Evolutionary conservation across 139 green algal species (phyloP).

Genomic region (Helicosporidium sp.): DNA sequence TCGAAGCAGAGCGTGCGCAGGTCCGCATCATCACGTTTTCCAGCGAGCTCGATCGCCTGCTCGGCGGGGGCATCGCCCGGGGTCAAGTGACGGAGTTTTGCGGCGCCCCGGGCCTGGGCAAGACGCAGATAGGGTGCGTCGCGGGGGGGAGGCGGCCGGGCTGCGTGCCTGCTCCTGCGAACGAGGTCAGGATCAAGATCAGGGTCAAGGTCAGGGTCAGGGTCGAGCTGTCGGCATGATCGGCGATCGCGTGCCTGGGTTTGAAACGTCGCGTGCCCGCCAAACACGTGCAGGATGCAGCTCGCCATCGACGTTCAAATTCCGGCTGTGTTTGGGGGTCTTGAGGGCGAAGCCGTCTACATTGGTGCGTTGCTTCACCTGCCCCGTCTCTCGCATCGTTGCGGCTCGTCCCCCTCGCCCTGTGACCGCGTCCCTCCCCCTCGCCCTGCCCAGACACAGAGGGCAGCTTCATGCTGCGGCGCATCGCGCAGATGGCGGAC

Average conservation of each 20-base stretch:
- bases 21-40: constrained; percentile 34
- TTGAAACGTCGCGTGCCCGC: too few species aligned
- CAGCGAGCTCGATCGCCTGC: constrained; percentile 29
- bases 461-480: constrained; percentile 70
- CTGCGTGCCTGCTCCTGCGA: too few species aligned
- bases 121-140: constrained; percentile 60
- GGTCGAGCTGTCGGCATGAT: too few species aligned
- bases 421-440: neutral
- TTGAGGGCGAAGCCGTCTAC: constrained; percentile 47
- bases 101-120: constrained; percentile 63
- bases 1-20: constrained; percentile 1
- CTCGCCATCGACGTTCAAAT: constrained; percentile 54
- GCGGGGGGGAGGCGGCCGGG: too few species aligned
- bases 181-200: too few species aligned
- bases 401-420: too few species aligned
- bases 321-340: constrained; percentile 30
- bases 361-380: constrained; percentile 15
- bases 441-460: constrained; percentile 51
- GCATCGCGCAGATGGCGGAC: constrained; percentile 51
- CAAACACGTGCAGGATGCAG: constrained; percentile 41
- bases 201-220: too few species aligned
- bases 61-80: constrained; percentile 38
- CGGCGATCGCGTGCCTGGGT: too few species aligned
- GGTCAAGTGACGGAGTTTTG: constrained; percentile 57
- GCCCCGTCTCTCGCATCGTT: neutral